Base-by-base conservation (phyloP, 306 rosid species). In the Leucaena leucocephala region DNA sequence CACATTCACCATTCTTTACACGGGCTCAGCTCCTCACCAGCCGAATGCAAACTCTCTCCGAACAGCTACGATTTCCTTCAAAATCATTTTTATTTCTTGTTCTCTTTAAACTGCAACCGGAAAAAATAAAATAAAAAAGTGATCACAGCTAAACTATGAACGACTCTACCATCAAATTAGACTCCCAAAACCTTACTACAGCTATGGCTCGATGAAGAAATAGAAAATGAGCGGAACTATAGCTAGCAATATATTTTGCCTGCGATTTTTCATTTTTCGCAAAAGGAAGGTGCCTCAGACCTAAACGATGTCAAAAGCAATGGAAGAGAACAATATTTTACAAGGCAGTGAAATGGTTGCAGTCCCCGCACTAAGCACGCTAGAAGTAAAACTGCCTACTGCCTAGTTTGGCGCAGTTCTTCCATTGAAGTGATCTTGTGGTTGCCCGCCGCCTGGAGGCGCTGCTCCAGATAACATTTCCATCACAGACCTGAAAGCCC, bases 401-500 rank as follows among this genome's bases (percentile, higher is more conserved):
- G 64, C 64, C 36, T 79, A 92, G 88, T 84, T 88, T 78, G 92
- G 95, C 2, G 90, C 66, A 14, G 90, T 79, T 75, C 96, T 78
- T 82, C 75, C 89, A 69, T 86, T 71, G 5, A 27, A 44, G 13
- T 85, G 82, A 80, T 91, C 89, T 38, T 85, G 89, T 44, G 86
- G 78, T 73, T 88, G 89, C 34, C 85, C 88, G 0, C 68, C 87
- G 27, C 85, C 88, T 0, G 73, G 82, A 36, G 88, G 59, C 11
- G 80, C 83, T 63, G 77, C 71, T 71, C 94, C 91, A 5, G 93
- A 79, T 17, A 91, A 87, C 91, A 92, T 87, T 70, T 87, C 91
- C 93, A 92, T 88, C 84, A 91, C 64, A 49, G 92, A 84, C 76
- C 90, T 85, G 62, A 95, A 72, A 59, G 90, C 88, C 17, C 95